Evolutionary conservation across 2,329 filamentous ascomycete species (phyloP).

Genomic region (Xylariomycetidae sp.): DNA sequence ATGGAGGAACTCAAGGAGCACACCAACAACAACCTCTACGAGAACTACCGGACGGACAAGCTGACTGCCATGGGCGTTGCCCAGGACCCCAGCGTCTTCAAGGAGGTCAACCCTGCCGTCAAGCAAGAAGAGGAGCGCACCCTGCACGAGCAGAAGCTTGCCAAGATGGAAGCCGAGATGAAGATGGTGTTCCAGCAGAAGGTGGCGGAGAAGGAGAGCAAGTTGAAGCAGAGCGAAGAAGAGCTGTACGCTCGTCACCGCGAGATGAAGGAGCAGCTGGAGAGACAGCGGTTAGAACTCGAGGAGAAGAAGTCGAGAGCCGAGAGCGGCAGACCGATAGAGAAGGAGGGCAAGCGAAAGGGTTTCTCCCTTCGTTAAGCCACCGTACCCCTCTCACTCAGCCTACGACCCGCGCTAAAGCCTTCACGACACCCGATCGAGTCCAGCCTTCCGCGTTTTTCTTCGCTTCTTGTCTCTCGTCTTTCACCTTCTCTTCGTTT

Average conservation of each 20-base stretch:
- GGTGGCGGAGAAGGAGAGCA: slow-evolving; percentile 98
- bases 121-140: slow-evolving; percentile 99
- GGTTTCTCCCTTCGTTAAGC: slow-evolving; percentile 94
- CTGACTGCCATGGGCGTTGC: slow-evolving; percentile 97
- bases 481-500: slow-evolving; percentile 36
- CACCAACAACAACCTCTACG: slow-evolving; percentile 97
- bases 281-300: slow-evolving; percentile 87
- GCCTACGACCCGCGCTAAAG: slow-evolving; percentile 49
- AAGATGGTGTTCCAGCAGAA: slow-evolving; percentile 99
- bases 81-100: slow-evolving; percentile 98
- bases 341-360: slow-evolving; percentile 98
- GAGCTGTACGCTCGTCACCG: slow-evolving; percentile 96
- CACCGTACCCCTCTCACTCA: slow-evolving; percentile 17
- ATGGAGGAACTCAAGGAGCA: slow-evolving; percentile 99
- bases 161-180: slow-evolving; percentile 99
- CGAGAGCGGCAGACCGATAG: slow-evolving; percentile 90
- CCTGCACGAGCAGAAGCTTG: slow-evolving; percentile 98
- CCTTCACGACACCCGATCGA: slow-evolving; percentile 54
- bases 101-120: slow-evolving; percentile 99
- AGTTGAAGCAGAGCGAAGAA: slow-evolving; percentile 98
- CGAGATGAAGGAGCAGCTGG: slow-evolving; percentile 99
- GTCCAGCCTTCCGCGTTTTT: slow-evolving; percentile 52
- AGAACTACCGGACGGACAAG: slow-evolving; percentile 99
- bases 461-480: slow-evolving; percentile 38
- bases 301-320: slow-evolving; percentile 97